Evolutionary conservation across 331 rosid genomes (phyloP).

Genomic region (Acacia pycnantha): DNA sequence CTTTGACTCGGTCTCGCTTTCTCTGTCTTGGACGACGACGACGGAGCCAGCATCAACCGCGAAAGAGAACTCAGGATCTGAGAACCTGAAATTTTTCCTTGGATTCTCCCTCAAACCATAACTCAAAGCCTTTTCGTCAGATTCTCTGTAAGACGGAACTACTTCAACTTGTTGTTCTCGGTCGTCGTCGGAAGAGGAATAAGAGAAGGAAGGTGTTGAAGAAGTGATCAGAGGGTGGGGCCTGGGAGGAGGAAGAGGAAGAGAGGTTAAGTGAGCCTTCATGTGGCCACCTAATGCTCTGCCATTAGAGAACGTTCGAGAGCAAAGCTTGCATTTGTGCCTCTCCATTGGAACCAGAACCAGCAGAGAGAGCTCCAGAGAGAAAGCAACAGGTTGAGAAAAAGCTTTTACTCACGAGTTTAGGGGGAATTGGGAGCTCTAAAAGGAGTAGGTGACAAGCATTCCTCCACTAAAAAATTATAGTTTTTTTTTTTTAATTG

Average conservation of each 20-base stretch:
- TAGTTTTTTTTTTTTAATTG: too few species aligned
- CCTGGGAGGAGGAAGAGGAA: slow-evolving; percentile 61
- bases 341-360: slow-evolving; percentile 51
- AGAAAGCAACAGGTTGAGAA: neutral
- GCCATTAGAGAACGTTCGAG: slow-evolving; percentile 59
- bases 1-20: slow-evolving; percentile 80
- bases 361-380: neutral
- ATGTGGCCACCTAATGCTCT: slow-evolving; percentile 90
- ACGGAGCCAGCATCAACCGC: slow-evolving; percentile 38
- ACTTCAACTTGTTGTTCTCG: slow-evolving; percentile 6
- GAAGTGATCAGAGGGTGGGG: slow-evolving; percentile 4
- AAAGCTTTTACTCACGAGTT: slow-evolving; percentile 23
- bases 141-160: slow-evolving; percentile 25
- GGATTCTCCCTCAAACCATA: slow-evolving; percentile 67
- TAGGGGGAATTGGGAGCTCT: slow-evolving; percentile 45
- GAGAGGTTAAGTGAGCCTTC: slow-evolving; percentile 68
- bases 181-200: slow-evolving; percentile 35
- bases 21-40: slow-evolving; percentile 65
- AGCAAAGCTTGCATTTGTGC: slow-evolving; percentile 87
- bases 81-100: slow-evolving; percentile 47
- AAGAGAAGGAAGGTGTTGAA: slow-evolving; percentile 29
- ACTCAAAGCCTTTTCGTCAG: slow-evolving; percentile 40
- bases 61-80: slow-evolving; percentile 65
- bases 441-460: slow-evolving; percentile 78
- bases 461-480: slow-evolving; percentile 51